phyloP scores from a whole-genome alignment of 768 basidiomycete genomes.

The Serendipita sp. region DNA sequence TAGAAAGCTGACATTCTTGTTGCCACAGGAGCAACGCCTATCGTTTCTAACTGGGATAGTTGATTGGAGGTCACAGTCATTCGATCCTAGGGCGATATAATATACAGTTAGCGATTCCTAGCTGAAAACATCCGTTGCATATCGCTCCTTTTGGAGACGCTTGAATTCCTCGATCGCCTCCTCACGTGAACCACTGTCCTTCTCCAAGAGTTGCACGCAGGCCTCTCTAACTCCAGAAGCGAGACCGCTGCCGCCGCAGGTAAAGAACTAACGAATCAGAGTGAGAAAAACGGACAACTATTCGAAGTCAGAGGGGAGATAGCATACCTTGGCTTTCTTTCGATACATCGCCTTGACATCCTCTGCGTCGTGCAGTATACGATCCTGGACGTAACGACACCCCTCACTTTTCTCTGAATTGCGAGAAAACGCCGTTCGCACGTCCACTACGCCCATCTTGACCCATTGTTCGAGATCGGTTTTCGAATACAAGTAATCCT shows the following conservation, averaged over 20 bases:
- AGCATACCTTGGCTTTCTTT: slow-evolving; percentile 21
- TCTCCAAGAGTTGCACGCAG: slow-evolving; percentile 23
- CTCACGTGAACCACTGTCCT: slow-evolving; percentile 9
- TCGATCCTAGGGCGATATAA: background rate
- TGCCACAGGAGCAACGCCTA: too few relatives aligned
- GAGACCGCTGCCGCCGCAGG: slow-evolving; percentile 27
- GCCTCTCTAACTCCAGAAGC: slow-evolving; percentile 25
- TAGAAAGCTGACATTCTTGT: too few relatives aligned
- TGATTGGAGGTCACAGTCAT: background rate
- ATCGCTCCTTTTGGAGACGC: slow-evolving; percentile 23
- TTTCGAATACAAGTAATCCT: slow-evolving; percentile 28
- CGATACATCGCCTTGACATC: slow-evolving; percentile 20
- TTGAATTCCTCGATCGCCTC: slow-evolving; percentile 21
- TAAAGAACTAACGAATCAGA: slow-evolving; percentile 21
- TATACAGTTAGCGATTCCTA: slow-evolving; percentile 12
- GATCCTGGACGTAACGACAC: slow-evolving; percentile 27
- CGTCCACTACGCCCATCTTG: slow-evolving; percentile 26
- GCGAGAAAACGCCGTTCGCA: slow-evolving; percentile 30
- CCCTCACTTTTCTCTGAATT: slow-evolving; percentile 17
- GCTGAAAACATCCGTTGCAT: slow-evolving; percentile 32
- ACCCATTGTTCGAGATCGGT: slow-evolving; percentile 29
- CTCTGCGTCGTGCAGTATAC: slow-evolving; percentile 28
- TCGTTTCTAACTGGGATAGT: too few relatives aligned
- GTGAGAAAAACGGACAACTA: background rate
- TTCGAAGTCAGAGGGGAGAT: background rate